These are phyloP conservation scores for Annulohypoxylon moriforme DNA, from an alignment of 495 filamentous ascomycete genomes.

Conservation along the genomic window DNA sequence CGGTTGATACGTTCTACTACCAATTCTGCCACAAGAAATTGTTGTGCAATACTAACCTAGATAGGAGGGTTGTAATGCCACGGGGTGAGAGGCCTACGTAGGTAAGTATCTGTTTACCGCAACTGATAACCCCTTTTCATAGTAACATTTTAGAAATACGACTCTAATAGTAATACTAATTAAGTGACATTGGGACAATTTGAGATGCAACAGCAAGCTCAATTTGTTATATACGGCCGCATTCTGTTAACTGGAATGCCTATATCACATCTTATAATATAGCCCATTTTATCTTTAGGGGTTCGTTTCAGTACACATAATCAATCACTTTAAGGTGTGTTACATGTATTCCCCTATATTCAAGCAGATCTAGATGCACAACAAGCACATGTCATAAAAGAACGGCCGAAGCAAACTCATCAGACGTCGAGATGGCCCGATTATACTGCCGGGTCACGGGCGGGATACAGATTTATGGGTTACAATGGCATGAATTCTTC, in stretches of 20 bases:
- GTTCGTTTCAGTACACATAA: conserved; percentile 5
- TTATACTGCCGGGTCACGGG: conserved; percentile 17
- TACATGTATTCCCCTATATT: conserved; percentile 17
- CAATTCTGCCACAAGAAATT: neutral
- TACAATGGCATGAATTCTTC: conserved; percentile 27
- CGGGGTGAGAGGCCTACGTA: neutral
- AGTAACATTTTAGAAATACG: neutral
- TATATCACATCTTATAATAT: conserved; percentile 2
- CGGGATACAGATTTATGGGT: neutral
- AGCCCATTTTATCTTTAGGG: neutral
- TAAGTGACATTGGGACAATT: neutral
- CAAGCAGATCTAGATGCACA: neutral
- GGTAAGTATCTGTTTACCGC: neutral
- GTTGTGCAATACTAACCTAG: neutral
- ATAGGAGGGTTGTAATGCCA: too few relatives aligned
- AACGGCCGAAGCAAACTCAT: conserved; percentile 16
- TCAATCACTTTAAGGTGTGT: conserved; percentile 14
- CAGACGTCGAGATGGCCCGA: conserved; percentile 17
- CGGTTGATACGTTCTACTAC: neutral
- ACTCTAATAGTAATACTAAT: neutral
- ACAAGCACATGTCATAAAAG: conserved; percentile 4
- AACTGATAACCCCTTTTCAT: neutral
- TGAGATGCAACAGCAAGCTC: neutral
- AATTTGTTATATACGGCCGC: neutral
- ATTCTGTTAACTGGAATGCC: neutral